Evolutionary conservation across 345 rosid species (phyloP), one percentile per base, ranked within the genome.

Genomic region (Salix suchowensis): DNA sequence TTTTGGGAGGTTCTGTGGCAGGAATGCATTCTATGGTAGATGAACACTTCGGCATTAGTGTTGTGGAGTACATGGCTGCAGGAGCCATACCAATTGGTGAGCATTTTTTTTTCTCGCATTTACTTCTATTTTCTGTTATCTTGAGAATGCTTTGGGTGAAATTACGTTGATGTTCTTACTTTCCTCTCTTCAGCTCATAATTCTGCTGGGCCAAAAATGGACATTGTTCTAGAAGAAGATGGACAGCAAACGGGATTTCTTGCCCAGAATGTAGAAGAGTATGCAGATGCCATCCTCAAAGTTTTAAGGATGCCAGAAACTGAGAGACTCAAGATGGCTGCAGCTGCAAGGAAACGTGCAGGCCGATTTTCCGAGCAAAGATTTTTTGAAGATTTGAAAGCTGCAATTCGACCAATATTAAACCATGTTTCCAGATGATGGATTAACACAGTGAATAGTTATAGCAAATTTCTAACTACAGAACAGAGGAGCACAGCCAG

Each of bases 131-230:
- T 64, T 46, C n/a, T 5, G 28, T 28, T 0, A 6, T 70, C 37
- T n/a, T 8, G 42, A 28, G 60, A 30, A 48, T 46, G 14, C 32
- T 4, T 11, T 32, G 3, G 32, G 48, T 72, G 65, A 50, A 62
- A 62, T 62, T 32, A 26, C 37, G 19, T 16, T 61, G 16, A 62
- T 30, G 6, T 18, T n/a, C 37, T 19, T 15, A 2, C 14, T 15
- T 0, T 34, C 30, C 62, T 73, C 7, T 70, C 36, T 74, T 77
- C 88, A 96, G 98, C 95, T 89, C 94, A 96, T 74, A 90, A 92
- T 79, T 92, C 98, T 5, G 99, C 97, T 50, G 97, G 98, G 26
- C 98, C 98, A 3, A 92, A 88, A 76, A 93, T 96, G 99, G 97
- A 93, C 80, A 92, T 96, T 74, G 95, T 93, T 67, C 78, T 91